Base-by-base conservation (phyloP, 164 flowering plant species). In the Warburgia ugandensis region DNA sequence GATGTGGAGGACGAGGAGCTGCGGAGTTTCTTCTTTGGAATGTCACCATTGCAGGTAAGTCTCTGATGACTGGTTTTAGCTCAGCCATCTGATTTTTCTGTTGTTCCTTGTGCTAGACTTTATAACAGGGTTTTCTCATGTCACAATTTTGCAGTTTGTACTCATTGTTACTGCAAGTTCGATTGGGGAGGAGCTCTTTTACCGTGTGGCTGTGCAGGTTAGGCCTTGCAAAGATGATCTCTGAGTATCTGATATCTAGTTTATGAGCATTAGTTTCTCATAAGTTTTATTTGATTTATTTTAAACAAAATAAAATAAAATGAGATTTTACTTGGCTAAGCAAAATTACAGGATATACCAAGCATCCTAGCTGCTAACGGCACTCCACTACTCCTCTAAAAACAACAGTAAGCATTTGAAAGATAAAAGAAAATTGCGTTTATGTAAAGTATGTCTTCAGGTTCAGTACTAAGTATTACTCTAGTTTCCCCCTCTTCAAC, bases 1-100 rank as follows among this genome's bases (percentile, higher is more conserved):
- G 99, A 88, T 73, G 99, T 88, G 16, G 99, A 92, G 71, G 99
- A 88, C 58, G 95, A 92, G 72, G 99, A 92, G 64, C 75, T 92
- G 0, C 59, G 94, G 62, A 84, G 81, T 67, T 92, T 88, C 77
- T 92, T 92, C 27, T 88, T 84, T 67, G 99, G 99, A 55, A 92
- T 92, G 99, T 82, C 99, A 6, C 89, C 95, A 1, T 92, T 94
- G 99, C 97, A 92, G 96, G 99, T 86, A 70, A 40, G 19, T 29
- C 28, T 40, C 32, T 43, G 27, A 8, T 16, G 13, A n/a, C 35
- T 30, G 4, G 36, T 19, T 30, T 30, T 3, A 26, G 6, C 8
- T 46, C n/a, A 35, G 36, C 35, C 4, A 7, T 38, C 17, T 10
- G 14, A 5, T 39, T 40, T 14, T 23, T 45, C 17, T 20, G 19